Evolutionary conservation across 306 rosid species (phyloP).

Genomic region (Cyamopsis tetragonoloba): DNA sequence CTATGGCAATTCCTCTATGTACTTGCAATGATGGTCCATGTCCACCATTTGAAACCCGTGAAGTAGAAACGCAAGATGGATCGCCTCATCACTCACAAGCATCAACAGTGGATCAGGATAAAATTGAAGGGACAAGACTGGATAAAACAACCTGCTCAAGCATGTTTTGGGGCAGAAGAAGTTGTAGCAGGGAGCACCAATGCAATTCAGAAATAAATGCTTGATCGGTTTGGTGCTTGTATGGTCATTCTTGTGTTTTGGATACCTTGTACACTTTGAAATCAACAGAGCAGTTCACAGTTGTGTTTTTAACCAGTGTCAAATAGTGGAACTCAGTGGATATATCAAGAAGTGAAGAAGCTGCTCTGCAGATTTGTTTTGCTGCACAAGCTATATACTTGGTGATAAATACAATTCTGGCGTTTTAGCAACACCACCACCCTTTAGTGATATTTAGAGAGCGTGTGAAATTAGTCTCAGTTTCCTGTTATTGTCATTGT

Average conservation of each 20-base stretch:
- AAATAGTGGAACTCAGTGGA: neutral
- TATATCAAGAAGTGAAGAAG: neutral
- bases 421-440: slow-evolving; percentile 19
- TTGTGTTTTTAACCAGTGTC: slow-evolving; percentile 10
- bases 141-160: slow-evolving; percentile 83
- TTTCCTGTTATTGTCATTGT: slow-evolving; percentile 17
- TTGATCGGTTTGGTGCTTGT: slow-evolving; percentile 30
- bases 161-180: slow-evolving; percentile 97
- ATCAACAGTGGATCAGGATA: slow-evolving; percentile 52
- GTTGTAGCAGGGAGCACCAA: slow-evolving; percentile 94
- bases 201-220: slow-evolving; percentile 96
- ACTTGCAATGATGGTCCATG: slow-evolving; percentile 88
- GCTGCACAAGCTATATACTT: slow-evolving; percentile 30
- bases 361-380: slow-evolving; percentile 33
- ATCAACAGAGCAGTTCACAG: slow-evolving; percentile 1
- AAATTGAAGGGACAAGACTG: slow-evolving; percentile 72
- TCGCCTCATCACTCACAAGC: slow-evolving; percentile 52
- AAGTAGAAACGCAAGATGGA: slow-evolving; percentile 52
- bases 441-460: slow-evolving; percentile 21
- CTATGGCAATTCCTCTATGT: slow-evolving; percentile 78
- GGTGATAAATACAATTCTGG: slow-evolving; percentile 30
- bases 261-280: slow-evolving; percentile 17
- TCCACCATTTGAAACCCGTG: slow-evolving; percentile 70
- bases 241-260: slow-evolving; percentile 17
- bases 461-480: slow-evolving; percentile 28